These are phyloP conservation scores for Elaeis guineensis DNA, from an alignment of 176 grass and related monocot genomes.

Conservation along the genomic window DNA sequence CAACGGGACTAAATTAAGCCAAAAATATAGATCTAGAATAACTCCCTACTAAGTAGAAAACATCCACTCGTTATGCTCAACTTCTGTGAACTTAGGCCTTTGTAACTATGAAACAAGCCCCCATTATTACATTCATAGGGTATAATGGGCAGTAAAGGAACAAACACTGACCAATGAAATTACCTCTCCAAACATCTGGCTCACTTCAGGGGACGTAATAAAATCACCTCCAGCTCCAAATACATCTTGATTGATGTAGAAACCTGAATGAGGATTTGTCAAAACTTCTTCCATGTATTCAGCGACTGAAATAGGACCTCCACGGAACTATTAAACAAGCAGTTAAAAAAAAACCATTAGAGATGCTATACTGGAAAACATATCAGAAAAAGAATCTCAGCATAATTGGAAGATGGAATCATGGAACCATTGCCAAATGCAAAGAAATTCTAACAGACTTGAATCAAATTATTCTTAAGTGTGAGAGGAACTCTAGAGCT, in stretches of 20 bases:
- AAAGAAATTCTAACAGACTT: background rate
- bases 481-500: too few relatives aligned
- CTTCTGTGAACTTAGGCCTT: too few relatives aligned
- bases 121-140: too few relatives aligned
- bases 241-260: constrained; percentile 86
- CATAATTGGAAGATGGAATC: too few relatives aligned
- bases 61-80: too few relatives aligned
- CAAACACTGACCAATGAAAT: background rate
- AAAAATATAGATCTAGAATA: background rate
- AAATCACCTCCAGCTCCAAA: constrained; percentile 82
- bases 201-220: constrained; percentile 87
- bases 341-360: background rate
- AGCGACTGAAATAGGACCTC: constrained; percentile 29
- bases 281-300: constrained; percentile 98
- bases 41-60: background rate
- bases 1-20: too few relatives aligned
- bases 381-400: too few relatives aligned
- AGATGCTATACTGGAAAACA: too few relatives aligned
- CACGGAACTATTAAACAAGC: constrained; percentile 51
- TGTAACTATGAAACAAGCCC: too few relatives aligned
- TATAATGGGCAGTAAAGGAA: too few relatives aligned
- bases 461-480: background rate
- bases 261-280: constrained; percentile 76
- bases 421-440: background rate
- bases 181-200: constrained; percentile 99